Conservation (phyloP, 345 rosid genomes). For the Hypericum perforatum region DNA sequence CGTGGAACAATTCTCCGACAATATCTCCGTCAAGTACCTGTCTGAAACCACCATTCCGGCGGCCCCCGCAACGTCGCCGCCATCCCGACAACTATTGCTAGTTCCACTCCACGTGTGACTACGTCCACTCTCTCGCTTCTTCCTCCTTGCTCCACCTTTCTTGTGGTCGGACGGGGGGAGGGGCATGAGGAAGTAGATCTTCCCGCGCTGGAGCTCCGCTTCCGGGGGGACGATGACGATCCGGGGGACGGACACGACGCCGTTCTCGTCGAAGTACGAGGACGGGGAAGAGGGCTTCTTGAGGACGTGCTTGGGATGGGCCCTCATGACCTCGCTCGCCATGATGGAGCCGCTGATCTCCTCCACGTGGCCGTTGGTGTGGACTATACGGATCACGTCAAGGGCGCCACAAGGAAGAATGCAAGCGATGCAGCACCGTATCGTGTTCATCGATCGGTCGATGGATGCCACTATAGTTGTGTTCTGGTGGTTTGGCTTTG, state of each 20-base stretch:
- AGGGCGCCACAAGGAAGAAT: constrained; percentile 94
- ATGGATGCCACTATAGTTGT: no score
- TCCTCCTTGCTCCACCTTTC: constrained; percentile 11
- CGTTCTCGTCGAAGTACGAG: constrained; percentile 30
- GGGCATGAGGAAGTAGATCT: constrained; percentile 88
- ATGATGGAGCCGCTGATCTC: constrained; percentile 73
- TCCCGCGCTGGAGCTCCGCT: constrained; percentile 86
- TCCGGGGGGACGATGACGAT: constrained; percentile 88
- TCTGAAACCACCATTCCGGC: constrained; percentile 43
- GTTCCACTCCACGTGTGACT: not conserved
- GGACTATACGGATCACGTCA: constrained; percentile 88
- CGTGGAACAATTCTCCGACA: constrained; percentile 68
- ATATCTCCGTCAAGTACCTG: constrained; percentile 80
- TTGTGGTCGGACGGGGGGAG: constrained; percentile 24
- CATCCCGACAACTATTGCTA: not conserved
- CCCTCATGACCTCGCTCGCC: constrained; percentile 78
- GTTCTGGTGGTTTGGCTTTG: no score
- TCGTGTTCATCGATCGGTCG: constrained; percentile 53
- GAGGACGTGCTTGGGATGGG: constrained; percentile 74
- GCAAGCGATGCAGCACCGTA: constrained; percentile 93
- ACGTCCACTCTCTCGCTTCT: not conserved
- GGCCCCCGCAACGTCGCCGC: constrained; percentile 23
- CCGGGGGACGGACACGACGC: constrained; percentile 35
- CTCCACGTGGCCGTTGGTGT: constrained; percentile 79
- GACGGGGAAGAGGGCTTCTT: constrained; percentile 48